These are phyloP conservation scores for Trichosporon asahii DNA, from an alignment of 1,284 basidiomycete genomes.

Conservation along the genomic window DNA sequence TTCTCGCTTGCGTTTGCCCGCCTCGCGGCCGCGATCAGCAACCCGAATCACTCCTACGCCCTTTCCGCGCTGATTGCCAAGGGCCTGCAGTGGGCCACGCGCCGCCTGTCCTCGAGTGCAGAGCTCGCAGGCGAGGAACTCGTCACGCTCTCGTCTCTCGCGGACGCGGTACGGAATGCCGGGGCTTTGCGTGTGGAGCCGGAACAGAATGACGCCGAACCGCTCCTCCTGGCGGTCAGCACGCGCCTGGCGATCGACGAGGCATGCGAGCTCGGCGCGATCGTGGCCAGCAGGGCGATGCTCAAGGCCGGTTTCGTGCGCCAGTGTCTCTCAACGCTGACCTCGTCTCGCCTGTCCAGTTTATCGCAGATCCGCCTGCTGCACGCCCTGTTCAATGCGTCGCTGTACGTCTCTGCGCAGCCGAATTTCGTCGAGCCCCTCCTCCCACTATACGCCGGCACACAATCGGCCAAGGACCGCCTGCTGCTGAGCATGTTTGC, in stretches of 20 bases:
- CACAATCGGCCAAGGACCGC: slow-evolving; percentile 62
- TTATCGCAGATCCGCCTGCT: slow-evolving; percentile 52
- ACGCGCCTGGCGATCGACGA: slow-evolving; percentile 58
- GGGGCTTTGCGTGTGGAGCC: slow-evolving; percentile 38
- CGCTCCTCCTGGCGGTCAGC: slow-evolving; percentile 64
- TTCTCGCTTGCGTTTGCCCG: slow-evolving; percentile 15
- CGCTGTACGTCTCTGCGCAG: slow-evolving; percentile 77
- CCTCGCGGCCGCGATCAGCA: not conserved
- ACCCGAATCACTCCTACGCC: slow-evolving; percentile 10
- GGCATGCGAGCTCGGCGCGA: slow-evolving; percentile 56
- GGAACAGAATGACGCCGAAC: slow-evolving; percentile 67
- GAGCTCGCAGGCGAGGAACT: slow-evolving; percentile 18
- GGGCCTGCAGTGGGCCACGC: slow-evolving; percentile 29
- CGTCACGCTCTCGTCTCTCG: slow-evolving; percentile 13
- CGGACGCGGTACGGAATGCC: slow-evolving; percentile 7
- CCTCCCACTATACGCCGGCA: slow-evolving; percentile 68
- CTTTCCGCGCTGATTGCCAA: slow-evolving; percentile 25
- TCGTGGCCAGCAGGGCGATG: slow-evolving; percentile 51
- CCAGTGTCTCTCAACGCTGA: slow-evolving; percentile 33
- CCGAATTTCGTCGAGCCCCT: slow-evolving; percentile 74
- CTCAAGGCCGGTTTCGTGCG: slow-evolving; percentile 58
- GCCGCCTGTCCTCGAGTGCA: slow-evolving; percentile 24
- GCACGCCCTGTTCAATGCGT: slow-evolving; percentile 65
- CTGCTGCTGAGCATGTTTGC: slow-evolving; percentile 69
- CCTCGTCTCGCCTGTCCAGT: not conserved